These are phyloP conservation scores for Auricularia auricula-judae DNA, from an alignment of 768 basidiomycete species.

Conservation along the genomic window DNA sequence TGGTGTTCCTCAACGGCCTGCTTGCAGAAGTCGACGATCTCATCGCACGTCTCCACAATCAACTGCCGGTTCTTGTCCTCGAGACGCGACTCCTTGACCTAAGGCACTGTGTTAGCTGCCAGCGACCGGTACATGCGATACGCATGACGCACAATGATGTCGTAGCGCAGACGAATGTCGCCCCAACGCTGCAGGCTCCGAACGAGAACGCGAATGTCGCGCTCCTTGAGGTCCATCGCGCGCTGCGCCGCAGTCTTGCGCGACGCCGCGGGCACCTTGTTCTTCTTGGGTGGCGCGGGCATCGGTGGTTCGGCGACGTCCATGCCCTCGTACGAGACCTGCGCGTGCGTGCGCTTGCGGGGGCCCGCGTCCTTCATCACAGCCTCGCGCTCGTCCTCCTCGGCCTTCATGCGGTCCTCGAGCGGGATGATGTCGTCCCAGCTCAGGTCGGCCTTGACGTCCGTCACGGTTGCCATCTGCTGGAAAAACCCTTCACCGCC, in stretches of 20 bases:
- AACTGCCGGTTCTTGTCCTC: constrained; percentile 89
- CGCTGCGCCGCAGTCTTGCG: constrained; percentile 90
- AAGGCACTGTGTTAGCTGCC: constrained; percentile 3
- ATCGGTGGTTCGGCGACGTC: constrained; percentile 67
- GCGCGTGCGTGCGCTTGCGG: constrained; percentile 76
- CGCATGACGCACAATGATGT: constrained; percentile 67
- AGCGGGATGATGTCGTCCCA: constrained; percentile 99
- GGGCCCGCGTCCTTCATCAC: constrained; percentile 61
- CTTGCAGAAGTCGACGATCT: constrained; percentile 78
- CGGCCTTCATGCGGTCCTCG: constrained; percentile 78
- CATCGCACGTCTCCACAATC: constrained; percentile 85
- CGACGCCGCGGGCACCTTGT: constrained; percentile 56
- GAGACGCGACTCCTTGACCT: constrained; percentile 86
- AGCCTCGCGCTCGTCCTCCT: constrained; percentile 67
- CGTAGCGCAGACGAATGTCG: constrained; percentile 89
- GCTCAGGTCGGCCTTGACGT: constrained; percentile 95
- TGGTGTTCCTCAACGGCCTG: constrained; percentile 79
- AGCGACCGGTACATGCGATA: not conserved
- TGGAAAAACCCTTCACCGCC: constrained; percentile 96
- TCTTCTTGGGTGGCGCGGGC: constrained; percentile 58
- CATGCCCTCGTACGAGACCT: constrained; percentile 89
- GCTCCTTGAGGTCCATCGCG: constrained; percentile 93
- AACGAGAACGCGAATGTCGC: constrained; percentile 91
- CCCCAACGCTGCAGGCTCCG: constrained; percentile 97
- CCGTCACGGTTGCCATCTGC: constrained; percentile 90